Evolutionary conservation across 2,329 filamentous ascomycete genomes (phyloP), one percentile per base, ranked within the genome.

Genomic region (Microdochium paspali): DNA sequence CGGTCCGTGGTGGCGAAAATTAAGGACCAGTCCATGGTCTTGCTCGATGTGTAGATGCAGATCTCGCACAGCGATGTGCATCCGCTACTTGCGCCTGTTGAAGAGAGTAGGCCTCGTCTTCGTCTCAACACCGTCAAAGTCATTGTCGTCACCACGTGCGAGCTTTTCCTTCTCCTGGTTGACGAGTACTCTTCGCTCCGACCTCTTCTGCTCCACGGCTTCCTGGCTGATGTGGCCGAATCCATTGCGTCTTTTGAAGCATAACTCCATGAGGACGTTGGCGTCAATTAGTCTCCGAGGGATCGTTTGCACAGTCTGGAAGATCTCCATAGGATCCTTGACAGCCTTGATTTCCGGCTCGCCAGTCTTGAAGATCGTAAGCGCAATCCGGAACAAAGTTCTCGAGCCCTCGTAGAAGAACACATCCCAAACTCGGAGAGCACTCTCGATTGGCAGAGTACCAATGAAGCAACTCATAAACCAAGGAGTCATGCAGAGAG

Each of bases 391-490:
- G 70, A 96, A 97, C 6, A 97, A 78, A 0, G 90, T 95, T 64
- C 93, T 94, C 44, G 86, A 90, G 3, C 91, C 91, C 66, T 97
- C 91, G 65, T 94, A 95, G 64, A 96, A 95, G 61, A 97, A 90
- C 1, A 89, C 81, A 57, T 97, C 91, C 91, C 91, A 97, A 1
- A 96, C 88, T 7, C 91, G 85, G 18, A 96, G 76, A 0, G 90
- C 91, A 18, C 85, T 89, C 67, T 97, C 91, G 51, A 95, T 90
- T 2, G 91, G 91, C 18, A 97, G 71, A 0, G 88, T 95, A 46
- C 90, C 90, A 51, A 96, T 93, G 64, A 93, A 96, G 57, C 93
- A 87, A 44, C 87, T 94, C 91, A 97, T 96, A 65, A 97, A 94
- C 91, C 91, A 97, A 3, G 90, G 87, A 10, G 90, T 95, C 65